A percentile compares a stretch with the other conserved stretches of the same genome.
phyloP scores from a whole-genome alignment of 495 filamentous ascomycete species.

The Bacidia gigantensis region DNA sequence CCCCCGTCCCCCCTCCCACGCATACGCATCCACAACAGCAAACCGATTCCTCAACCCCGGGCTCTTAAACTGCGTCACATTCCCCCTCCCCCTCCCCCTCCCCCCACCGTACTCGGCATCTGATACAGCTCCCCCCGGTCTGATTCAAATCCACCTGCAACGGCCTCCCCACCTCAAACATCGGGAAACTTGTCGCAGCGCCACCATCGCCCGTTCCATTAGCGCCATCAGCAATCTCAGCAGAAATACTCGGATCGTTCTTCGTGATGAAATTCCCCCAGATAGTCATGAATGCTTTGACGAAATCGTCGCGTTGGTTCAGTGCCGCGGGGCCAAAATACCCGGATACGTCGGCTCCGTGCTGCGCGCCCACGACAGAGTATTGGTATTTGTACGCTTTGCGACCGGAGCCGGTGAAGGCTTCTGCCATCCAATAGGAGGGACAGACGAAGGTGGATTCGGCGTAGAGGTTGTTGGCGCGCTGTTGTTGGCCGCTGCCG shows the following conservation, averaged over 20 bases:
- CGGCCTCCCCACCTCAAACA: slow-evolving; percentile 24
- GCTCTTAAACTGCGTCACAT: slow-evolving; percentile 21
- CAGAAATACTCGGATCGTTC: slow-evolving; percentile 37
- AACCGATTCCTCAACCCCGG: slow-evolving; percentile 37
- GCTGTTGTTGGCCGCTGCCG: slow-evolving; percentile 38
- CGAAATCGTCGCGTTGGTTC: slow-evolving; percentile 23
- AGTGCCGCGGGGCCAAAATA: slow-evolving; percentile 32
- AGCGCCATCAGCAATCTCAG: slow-evolving; percentile 26
- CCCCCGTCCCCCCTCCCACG: slow-evolving; percentile 47
- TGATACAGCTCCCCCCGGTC: slow-evolving; percentile 32
- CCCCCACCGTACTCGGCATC: background rate
- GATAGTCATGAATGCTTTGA: slow-evolving; percentile 24
- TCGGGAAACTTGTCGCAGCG: slow-evolving; percentile 16
- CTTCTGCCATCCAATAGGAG: slow-evolving; percentile 48
- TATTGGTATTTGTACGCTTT: slow-evolving; percentile 47
- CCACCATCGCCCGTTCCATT: background rate
- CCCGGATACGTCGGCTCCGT: slow-evolving; percentile 38
- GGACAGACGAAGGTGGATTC: slow-evolving; percentile 51
- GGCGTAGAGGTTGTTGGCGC: slow-evolving; percentile 39
- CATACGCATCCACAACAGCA: slow-evolving; percentile 30
- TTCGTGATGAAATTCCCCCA: slow-evolving; percentile 38
- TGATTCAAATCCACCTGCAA: slow-evolving; percentile 39
- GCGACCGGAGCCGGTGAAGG: slow-evolving; percentile 28
- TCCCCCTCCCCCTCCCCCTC: slow-evolving; percentile 2
- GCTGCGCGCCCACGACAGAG: slow-evolving; percentile 43